Evolutionary conservation across 106 monocot species (phyloP), one percentile per base, ranked within the genome.

Genomic region (Apostasia ramifera): DNA sequence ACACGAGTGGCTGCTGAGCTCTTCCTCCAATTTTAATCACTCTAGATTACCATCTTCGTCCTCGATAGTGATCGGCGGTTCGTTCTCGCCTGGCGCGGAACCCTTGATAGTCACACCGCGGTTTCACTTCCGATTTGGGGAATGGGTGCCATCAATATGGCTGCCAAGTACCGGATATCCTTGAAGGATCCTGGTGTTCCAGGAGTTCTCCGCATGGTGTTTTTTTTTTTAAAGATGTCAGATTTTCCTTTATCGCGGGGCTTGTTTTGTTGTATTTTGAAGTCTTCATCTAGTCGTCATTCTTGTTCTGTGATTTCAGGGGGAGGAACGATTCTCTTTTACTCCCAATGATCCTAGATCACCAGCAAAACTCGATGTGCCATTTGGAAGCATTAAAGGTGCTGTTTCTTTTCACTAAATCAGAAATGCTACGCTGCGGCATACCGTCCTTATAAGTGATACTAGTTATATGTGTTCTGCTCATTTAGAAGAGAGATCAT

Each of bases 361-460:
- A 38, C 64, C 70, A 60, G 62, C 72, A 70, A 92, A 87, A 72
- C 82, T 97, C 53, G 83, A 87, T 57, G 86, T 92, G 26, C 76
- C 81, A 54, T 92, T 97, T 68, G 76, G 72, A 72, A 84, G 13
- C 59, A 92, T 97, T 65, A 92, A 97, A 89, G 92, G 95, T 95
- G 81, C 54, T 68, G 62, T 62, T 44, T 44, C 13, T 12, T 62
- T n/a, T 62, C 26, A 26, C 26, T 26, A 26, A 26, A 26, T 26
- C 26, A 26, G 26, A 26, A 26, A 26, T 26, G 26, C 26, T 26
- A 26, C 26, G 26, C 26, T 26, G 26, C 26, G 26, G 26, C 26
- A 26, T 26, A 26, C 26, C 26, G 26, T 26, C 26, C 26, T 26
- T 26, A 26, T 26, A 26, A 26, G 26, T 26, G 26, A 26, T 26